Conservation (phyloP, 2,329 filamentous ascomycete species). For the Microcyclosporella mali region DNA sequence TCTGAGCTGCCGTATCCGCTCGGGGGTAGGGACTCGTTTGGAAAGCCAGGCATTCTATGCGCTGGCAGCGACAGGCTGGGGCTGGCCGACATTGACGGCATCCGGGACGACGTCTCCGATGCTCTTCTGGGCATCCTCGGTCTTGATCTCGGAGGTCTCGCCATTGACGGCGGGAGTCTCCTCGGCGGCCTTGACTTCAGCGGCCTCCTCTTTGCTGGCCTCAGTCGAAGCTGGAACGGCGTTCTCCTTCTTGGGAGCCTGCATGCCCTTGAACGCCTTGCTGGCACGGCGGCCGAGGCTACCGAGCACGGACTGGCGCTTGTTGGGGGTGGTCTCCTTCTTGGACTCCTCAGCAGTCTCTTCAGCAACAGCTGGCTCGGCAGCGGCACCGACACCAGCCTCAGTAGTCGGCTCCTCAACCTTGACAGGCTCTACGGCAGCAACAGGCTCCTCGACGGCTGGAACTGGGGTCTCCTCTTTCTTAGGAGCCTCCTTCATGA, state of each 20-base stretch:
- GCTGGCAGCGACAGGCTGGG: constrained; percentile 29
- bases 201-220: constrained; percentile 19
- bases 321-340: constrained; percentile 22
- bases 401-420: constrained; percentile 26
- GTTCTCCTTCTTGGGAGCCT: constrained; percentile 29
- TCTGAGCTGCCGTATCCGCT: no score
- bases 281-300: constrained; percentile 31
- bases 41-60: constrained; percentile 21
- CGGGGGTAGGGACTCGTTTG: no score
- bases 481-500: constrained; percentile 32
- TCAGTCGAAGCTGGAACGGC: constrained; percentile 14
- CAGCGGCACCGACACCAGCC: constrained; percentile 17
- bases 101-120: constrained; percentile 29
- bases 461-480: constrained; percentile 22
- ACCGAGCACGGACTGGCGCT: constrained; percentile 30
- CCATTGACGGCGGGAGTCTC: constrained; percentile 19
- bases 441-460: constrained; percentile 27
- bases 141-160: constrained; percentile 17
- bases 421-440: constrained; percentile 14
- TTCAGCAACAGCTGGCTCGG: constrained; percentile 28
- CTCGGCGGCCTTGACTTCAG: constrained; percentile 21
- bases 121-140: constrained; percentile 20
- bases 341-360: constrained; percentile 19
- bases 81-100: constrained; percentile 26
- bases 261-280: constrained; percentile 29